Evolutionary conservation across 495 filamentous ascomycete genomes (phyloP).

Genomic region (Acidiella bohemica): DNA sequence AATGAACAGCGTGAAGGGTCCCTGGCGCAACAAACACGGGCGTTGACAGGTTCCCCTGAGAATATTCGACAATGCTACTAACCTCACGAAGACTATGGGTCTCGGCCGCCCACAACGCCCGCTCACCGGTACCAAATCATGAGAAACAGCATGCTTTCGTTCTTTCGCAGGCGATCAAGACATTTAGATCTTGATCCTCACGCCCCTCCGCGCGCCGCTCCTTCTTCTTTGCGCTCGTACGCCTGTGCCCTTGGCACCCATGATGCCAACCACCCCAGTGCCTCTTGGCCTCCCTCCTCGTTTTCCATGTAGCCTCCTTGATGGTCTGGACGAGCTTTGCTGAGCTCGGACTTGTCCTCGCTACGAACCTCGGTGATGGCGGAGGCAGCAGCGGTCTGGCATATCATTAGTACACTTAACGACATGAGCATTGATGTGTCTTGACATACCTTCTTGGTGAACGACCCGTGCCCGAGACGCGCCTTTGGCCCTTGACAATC

Average conservation of each 20-base stretch:
- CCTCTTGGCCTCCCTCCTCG: constrained; percentile 76
- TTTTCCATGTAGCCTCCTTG: constrained; percentile 96
- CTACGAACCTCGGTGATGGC: constrained; percentile 90
- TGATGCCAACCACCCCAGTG: constrained; percentile 99
- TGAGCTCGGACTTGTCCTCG: constrained; percentile 94
- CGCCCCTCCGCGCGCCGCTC: constrained; percentile 79
- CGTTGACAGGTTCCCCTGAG: too few relatives aligned
- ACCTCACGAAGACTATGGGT: too few relatives aligned
- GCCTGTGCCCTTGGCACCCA: constrained; percentile 97
- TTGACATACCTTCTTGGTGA: constrained; percentile 81
- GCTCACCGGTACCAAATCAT: too few relatives aligned
- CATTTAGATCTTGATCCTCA: constrained; percentile 89
- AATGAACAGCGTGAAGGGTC: too few relatives aligned
- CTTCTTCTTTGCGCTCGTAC: constrained; percentile 85
- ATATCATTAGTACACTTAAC: too few relatives aligned
- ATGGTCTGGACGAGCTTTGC: constrained; percentile 88
- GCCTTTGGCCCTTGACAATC: constrained; percentile 99
- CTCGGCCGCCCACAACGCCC: too few relatives aligned
- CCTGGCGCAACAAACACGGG: too few relatives aligned
- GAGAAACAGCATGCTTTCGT: too few relatives aligned
- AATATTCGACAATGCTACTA: too few relatives aligned
- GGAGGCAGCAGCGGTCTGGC: constrained; percentile 84
- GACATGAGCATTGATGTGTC: too few relatives aligned
- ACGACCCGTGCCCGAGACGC: constrained; percentile 94
- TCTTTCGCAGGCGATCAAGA: too few relatives aligned